A percentile compares a stretch with the other conserved stretches of the same genome.
phyloP scores from a whole-genome alignment of 169 alveolate species.

The Eimeria necatrix region DNA sequence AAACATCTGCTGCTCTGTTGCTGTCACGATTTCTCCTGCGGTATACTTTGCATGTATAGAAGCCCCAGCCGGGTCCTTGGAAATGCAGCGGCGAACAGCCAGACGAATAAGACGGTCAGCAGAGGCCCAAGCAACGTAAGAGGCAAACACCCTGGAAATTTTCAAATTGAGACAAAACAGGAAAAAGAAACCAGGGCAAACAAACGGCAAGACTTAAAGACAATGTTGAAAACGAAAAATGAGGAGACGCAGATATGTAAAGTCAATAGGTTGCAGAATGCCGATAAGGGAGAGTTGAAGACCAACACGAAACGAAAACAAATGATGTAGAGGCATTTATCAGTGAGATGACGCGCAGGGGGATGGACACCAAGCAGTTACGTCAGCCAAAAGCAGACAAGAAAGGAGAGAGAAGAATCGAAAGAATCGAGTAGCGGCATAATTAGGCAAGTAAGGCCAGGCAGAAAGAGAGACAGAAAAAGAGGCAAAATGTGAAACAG shows the following conservation, averaged over 20 bases:
- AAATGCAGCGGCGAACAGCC: neutral
- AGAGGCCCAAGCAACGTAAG: neutral
- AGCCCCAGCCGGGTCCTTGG: neutral
- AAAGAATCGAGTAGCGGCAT: neutral
- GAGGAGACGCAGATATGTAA: neutral
- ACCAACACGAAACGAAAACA: neutral
- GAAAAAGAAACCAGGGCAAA: too few relatives aligned
- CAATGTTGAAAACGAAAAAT: neutral
- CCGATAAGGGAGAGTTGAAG: neutral
- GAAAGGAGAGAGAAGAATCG: too few relatives aligned
- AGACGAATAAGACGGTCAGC: neutral
- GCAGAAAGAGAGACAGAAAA: neutral
- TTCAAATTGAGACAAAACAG: neutral
- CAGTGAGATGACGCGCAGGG: too few relatives aligned
- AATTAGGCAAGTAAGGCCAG: neutral
- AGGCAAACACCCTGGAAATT: neutral
- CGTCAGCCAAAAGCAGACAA: too few relatives aligned
- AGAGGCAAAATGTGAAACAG: neutral
- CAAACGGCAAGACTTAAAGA: neutral
- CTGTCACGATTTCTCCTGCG: neutral
- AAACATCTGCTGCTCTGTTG: neutral
- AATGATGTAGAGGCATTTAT: neutral
- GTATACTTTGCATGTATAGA: neutral
- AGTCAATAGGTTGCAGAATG: neutral
- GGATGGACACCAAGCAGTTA: too few relatives aligned